Conservation (phyloP, 148 eudicot genomes). For the Oxyria digyna region DNA sequence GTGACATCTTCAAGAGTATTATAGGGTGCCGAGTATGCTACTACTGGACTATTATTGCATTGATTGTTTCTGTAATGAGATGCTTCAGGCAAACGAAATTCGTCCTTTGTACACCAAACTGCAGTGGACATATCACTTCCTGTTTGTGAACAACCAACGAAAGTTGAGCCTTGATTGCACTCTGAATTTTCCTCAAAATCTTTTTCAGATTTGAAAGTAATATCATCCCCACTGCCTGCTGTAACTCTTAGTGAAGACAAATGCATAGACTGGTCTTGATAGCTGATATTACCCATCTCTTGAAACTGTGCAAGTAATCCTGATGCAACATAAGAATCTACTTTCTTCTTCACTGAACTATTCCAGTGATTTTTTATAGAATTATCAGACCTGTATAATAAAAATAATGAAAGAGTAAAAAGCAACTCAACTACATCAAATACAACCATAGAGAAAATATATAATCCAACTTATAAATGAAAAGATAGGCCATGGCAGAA, state of each 20-base stretch:
- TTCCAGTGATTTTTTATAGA: conserved; percentile 98
- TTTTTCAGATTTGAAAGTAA: conserved; percentile 27
- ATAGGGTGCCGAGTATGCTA: conserved; percentile 32
- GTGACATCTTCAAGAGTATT: conserved; percentile 28
- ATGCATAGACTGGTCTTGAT: conserved; percentile 34
- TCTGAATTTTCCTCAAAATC: conserved; percentile 65
- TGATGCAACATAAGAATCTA: conserved; percentile 69
- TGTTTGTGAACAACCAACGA: conserved; percentile 42
- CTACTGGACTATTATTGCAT: conserved; percentile 25
- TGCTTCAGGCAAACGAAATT: conserved; percentile 30
- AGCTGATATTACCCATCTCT: conserved; percentile 37
- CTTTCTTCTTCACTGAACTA: conserved; percentile 92
- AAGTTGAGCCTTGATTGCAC: conserved; percentile 53
- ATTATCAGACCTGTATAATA: conserved; percentile 75
- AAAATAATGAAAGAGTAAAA: conserved; percentile 14
- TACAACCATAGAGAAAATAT: not conserved
- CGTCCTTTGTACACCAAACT: conserved; percentile 30
- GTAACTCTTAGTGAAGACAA: conserved; percentile 28
- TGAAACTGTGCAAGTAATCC: conserved; percentile 77
- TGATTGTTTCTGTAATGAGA: conserved; percentile 26
- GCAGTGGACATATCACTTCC: conserved; percentile 37
- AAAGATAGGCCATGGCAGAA: too few species aligned
- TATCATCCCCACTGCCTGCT: conserved; percentile 22
- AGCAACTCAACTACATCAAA: not conserved
- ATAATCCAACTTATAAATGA: too few species aligned